Conservation (phyloP, 31 red algal species). For the Asparagopsis taxiformis region DNA sequence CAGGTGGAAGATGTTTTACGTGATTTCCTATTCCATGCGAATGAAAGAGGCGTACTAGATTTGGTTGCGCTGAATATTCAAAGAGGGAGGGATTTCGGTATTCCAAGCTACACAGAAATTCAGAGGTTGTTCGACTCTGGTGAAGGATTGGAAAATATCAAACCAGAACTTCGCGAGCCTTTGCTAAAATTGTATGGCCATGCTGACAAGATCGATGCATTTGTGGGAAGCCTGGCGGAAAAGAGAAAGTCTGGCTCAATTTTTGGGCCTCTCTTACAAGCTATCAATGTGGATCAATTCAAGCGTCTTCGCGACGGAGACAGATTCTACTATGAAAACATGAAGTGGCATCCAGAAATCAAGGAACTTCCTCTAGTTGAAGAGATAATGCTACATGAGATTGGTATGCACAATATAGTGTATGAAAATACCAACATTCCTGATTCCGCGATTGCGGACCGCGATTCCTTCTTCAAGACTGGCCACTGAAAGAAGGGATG, state of each 20-base stretch:
- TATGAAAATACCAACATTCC: slow-evolving; percentile 5
- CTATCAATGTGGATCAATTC: slow-evolving; percentile 46
- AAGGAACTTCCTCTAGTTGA: slow-evolving; percentile 4
- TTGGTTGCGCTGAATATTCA: slow-evolving; percentile 47
- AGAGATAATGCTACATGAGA: slow-evolving; percentile 11
- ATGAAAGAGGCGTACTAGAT: slow-evolving; percentile 20
- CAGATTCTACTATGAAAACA: slow-evolving; percentile 38
- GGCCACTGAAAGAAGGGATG: background rate
- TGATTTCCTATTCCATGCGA: slow-evolving; percentile 21
- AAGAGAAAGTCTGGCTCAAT: slow-evolving; percentile 1
- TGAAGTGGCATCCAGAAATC: background rate
- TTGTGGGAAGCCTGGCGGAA: slow-evolving; percentile 30
- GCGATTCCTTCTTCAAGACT: slow-evolving; percentile 5
- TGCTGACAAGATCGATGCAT: slow-evolving; percentile 29
- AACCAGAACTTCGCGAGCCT: background rate
- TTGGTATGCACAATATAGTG: slow-evolving; percentile 5
- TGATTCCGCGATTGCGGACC: background rate
- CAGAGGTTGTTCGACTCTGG: slow-evolving; percentile 2
- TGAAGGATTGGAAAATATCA: slow-evolving; percentile 19
- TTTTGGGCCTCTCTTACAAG: slow-evolving; percentile 9
- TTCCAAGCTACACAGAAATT: slow-evolving; percentile 6
- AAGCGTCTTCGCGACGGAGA: slow-evolving; percentile 36
- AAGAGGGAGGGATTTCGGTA: slow-evolving; percentile 33
- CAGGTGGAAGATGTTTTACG: slow-evolving; percentile 29
- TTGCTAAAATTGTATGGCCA: slow-evolving; percentile 19